A percentile compares a stretch with the other conserved stretches of the same genome.
phyloP scores from a whole-genome alignment of 1,284 basidiomycete species.

The Boletus calvinii region DNA sequence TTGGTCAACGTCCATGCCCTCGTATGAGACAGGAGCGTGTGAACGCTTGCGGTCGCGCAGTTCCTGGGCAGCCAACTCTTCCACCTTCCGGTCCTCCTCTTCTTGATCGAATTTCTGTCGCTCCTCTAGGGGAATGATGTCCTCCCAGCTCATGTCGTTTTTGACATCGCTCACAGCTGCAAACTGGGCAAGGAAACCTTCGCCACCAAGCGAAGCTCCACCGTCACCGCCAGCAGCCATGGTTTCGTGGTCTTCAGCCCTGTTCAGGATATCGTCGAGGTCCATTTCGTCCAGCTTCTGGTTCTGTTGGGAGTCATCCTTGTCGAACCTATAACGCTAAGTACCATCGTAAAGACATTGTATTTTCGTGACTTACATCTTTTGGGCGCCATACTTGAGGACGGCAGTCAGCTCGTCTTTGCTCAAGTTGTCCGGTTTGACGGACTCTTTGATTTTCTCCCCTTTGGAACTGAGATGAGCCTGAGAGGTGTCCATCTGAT shows the following conservation, averaged over 20 bases:
- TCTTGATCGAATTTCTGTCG: constrained; percentile 85
- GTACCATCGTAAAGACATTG: constrained; percentile 13
- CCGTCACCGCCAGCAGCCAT: constrained; percentile 77
- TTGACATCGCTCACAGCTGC: constrained; percentile 97
- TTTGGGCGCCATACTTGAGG: constrained; percentile 98
- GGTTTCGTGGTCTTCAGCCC: constrained; percentile 97
- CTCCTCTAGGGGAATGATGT: constrained; percentile 95
- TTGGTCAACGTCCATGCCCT: constrained; percentile 88
- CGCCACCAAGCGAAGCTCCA: constrained; percentile 89
- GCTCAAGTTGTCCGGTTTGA: constrained; percentile 87
- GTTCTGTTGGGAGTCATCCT: constrained; percentile 89
- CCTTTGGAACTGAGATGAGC: constrained; percentile 89
- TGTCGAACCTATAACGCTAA: constrained; percentile 76
- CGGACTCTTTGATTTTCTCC: constrained; percentile 60
- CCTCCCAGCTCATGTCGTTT: constrained; percentile 98
- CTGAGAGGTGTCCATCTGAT: constrained; percentile 99
- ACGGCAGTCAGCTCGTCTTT: constrained; percentile 99
- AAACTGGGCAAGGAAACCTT: constrained; percentile 94
- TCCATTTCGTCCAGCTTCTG: constrained; percentile 99
- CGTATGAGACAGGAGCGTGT: constrained; percentile 85
- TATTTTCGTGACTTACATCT: constrained; percentile 63
- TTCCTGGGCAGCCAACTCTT: constrained; percentile 65
- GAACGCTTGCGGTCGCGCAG: constrained; percentile 78
- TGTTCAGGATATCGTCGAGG: constrained; percentile 95
- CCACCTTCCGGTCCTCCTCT: constrained; percentile 71